A percentile compares a stretch with the other conserved stretches of the same genome.
Evolutionary conservation across 2,329 filamentous ascomycete species (phyloP).

Genomic region (Colletotrichum limetticola): DNA sequence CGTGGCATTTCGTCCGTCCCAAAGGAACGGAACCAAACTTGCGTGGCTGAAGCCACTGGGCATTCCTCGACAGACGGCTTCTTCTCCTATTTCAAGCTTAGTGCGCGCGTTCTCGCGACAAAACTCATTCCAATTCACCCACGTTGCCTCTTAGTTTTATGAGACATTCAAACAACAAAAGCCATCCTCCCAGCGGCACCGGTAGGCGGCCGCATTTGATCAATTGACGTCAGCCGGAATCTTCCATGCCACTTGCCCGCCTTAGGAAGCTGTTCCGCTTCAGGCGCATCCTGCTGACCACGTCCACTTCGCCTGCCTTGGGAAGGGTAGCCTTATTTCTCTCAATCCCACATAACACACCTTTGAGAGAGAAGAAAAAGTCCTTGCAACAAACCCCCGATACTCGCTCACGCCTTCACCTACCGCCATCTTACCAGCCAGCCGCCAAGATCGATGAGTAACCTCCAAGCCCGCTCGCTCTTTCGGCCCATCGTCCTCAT

Average conservation of each 20-base stretch:
- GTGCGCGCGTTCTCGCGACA: neutral
- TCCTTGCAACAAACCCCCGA: neutral
- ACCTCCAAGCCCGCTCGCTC: neutral
- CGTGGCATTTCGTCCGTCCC: neutral
- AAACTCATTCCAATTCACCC: neutral
- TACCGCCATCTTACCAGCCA: neutral
- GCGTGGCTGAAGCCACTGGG: constrained; percentile 12
- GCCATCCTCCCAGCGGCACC: neutral
- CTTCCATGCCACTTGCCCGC: constrained; percentile 6
- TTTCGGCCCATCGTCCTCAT: constrained; percentile 17
- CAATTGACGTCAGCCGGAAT: constrained; percentile 24
- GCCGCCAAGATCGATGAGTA: constrained; percentile 11
- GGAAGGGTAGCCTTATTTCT: neutral
- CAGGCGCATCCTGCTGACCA: neutral
- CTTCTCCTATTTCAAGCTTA: constrained; percentile 5
- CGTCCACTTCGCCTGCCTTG: neutral
- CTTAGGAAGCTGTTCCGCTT: constrained; percentile 16
- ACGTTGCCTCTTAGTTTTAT: neutral
- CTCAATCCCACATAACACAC: neutral
- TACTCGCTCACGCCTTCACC: neutral
- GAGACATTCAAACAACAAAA: neutral
- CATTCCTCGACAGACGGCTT: neutral
- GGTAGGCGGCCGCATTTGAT: neutral
- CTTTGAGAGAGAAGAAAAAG: neutral
- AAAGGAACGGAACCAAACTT: constrained; percentile 5